These are phyloP conservation scores for Trifolium subterraneum DNA, from an alignment of 306 rosid genomes.

Conservation along the genomic window DNA sequence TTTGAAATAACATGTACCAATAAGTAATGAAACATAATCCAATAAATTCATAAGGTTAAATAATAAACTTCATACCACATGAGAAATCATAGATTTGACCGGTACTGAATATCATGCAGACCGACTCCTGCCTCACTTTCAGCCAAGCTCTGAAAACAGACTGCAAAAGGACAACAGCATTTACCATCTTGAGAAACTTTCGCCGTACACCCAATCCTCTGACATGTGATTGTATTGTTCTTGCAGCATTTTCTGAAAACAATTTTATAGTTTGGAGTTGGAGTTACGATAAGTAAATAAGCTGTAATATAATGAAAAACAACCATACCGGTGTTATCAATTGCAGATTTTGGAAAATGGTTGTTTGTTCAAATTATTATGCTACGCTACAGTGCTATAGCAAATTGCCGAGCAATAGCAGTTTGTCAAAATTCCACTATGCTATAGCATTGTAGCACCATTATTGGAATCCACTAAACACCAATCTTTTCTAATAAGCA, in stretches of 20 bases:
- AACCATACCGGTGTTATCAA: background rate
- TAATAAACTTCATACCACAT: conserved; percentile 50
- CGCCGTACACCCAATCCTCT: conserved; percentile 54
- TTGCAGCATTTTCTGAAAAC: conserved; percentile 70
- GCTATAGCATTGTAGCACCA: background rate
- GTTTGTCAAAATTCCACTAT: background rate
- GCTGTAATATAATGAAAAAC: conserved; percentile 10
- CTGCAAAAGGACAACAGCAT: conserved; percentile 61
- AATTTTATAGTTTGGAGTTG: background rate
- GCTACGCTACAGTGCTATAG: background rate
- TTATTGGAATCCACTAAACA: background rate
- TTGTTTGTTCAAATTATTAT: background rate
- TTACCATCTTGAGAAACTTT: conserved; percentile 53
- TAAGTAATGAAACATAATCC: conserved; percentile 36
- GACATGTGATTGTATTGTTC: conserved; percentile 61
- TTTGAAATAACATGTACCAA: conserved; percentile 38
- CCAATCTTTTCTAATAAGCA: background rate
- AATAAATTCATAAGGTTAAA: conserved; percentile 21
- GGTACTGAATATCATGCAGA: conserved; percentile 37
- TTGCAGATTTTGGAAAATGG: background rate
- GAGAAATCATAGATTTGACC: conserved; percentile 40
- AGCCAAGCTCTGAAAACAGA: conserved; percentile 71
- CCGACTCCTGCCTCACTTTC: conserved; percentile 50
- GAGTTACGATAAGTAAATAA: conserved; percentile 27
- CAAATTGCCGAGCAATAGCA: background rate